These are phyloP conservation scores for Dendrocalamus sinicus DNA, from an alignment of 176 grass and related monocot genomes.

Conservation along the genomic window DNA sequence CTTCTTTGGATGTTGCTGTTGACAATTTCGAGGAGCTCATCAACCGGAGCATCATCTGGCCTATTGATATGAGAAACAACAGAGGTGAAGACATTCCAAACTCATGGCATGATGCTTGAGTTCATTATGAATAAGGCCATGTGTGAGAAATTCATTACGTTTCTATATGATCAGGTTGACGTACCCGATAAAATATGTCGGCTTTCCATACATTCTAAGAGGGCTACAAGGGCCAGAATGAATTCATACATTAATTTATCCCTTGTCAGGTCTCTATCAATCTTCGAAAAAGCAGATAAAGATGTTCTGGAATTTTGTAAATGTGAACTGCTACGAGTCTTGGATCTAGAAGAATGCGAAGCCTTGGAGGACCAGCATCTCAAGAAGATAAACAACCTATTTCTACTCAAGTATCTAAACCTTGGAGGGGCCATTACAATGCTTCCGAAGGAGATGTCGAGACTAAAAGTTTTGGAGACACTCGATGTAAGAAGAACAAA, in stretches of 20 bases:
- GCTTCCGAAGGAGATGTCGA: constrained; percentile 21
- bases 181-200: too few relatives aligned
- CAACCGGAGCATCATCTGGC: constrained; percentile 14
- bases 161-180: neutral
- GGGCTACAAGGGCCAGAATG: too few relatives aligned
- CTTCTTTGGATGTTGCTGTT: neutral
- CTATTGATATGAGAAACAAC: neutral
- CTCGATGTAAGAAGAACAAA: neutral
- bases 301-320: too few relatives aligned
- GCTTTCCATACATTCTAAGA: too few relatives aligned
- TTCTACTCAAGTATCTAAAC: constrained; percentile 31
- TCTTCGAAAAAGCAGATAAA: too few relatives aligned
- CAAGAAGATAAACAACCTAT: neutral
- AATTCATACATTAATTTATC: too few relatives aligned
- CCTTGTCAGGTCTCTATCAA: too few relatives aligned
- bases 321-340: too few relatives aligned
- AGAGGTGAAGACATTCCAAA: neutral
- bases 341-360: too few relatives aligned
- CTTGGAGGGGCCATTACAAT: neutral
- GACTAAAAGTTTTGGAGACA: constrained; percentile 36
- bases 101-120: constrained; percentile 29
- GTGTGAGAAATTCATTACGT: constrained; percentile 16
- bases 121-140: constrained; percentile 20
- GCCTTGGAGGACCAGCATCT: too few relatives aligned
- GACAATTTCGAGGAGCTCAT: constrained; percentile 3